These are phyloP conservation scores for Lecanosticta acicola DNA, from an alignment of 2,329 filamentous ascomycete species.

Conservation along the genomic window DNA sequence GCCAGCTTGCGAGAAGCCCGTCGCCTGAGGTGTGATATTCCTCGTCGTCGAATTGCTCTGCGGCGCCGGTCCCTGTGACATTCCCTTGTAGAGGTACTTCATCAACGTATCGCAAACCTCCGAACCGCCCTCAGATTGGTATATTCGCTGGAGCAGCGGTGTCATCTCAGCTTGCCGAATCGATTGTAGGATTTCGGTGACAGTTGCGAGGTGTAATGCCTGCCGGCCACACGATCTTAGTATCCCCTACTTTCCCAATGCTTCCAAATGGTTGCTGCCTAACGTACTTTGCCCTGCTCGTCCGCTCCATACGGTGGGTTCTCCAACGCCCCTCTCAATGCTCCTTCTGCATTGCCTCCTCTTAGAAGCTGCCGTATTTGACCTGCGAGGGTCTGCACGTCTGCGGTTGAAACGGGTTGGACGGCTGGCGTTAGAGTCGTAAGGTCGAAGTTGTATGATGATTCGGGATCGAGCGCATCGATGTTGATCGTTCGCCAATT, in stretches of 20 bases:
- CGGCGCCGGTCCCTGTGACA: slow-evolving; percentile 47
- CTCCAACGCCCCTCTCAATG: slow-evolving; percentile 76
- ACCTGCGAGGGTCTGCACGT: slow-evolving; percentile 69
- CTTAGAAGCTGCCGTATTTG: slow-evolving; percentile 85
- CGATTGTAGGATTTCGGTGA: slow-evolving; percentile 88
- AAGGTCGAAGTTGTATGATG: slow-evolving; percentile 83
- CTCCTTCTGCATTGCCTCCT: slow-evolving; percentile 81
- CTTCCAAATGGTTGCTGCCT: slow-evolving; percentile 8
- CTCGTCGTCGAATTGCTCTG: slow-evolving; percentile 23
- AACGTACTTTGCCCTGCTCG: slow-evolving; percentile 47
- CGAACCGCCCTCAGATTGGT: slow-evolving; percentile 68
- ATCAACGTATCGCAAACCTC: slow-evolving; percentile 89
- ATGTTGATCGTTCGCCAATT: slow-evolving; percentile 89
- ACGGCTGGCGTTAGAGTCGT: slow-evolving; percentile 73
- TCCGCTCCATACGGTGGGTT: slow-evolving; percentile 66
- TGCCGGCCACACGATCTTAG: slow-evolving; percentile 35
- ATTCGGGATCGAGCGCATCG: slow-evolving; percentile 84
- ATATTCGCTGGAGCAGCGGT: slow-evolving; percentile 75
- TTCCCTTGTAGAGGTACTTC: slow-evolving; percentile 97
- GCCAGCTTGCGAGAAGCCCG: slow-evolving; percentile 78
- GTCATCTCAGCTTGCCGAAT: slow-evolving; percentile 97
- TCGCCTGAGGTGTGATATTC: slow-evolving; percentile 65
- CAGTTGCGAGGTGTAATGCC: slow-evolving; percentile 80
- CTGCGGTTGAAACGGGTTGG: slow-evolving; percentile 67
- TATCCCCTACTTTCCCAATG: neutral